A percentile compares a stretch with the other conserved stretches of the same genome.
Conservation (phyloP, 352 stramenopile species). For the Globisporangium cylindrosporum region DNA sequence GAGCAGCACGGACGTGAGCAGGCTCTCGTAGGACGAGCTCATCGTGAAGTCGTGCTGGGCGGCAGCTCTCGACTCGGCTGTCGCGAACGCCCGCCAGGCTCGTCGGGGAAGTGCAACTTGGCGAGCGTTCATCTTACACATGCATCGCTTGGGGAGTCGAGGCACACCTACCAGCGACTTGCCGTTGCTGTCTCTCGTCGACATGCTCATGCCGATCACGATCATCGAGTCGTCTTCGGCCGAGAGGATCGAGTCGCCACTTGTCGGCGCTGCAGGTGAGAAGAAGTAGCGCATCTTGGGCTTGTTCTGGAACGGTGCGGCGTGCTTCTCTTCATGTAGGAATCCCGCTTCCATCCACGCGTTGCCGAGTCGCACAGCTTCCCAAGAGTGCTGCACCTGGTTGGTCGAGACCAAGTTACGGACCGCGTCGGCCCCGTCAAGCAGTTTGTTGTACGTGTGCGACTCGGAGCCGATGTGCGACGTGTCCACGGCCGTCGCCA, state of each 20-base stretch:
- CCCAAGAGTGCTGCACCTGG: conserved; percentile 38
- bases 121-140: conserved; percentile 15
- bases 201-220: conserved; percentile 20
- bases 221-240: conserved; percentile 16
- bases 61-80: conserved; percentile 11
- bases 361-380: conserved; percentile 57
- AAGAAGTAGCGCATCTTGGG: conserved; percentile 16
- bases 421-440: conserved; percentile 15
- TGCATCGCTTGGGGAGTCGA: conserved; percentile 10
- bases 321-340: conserved; percentile 51
- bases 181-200: conserved; percentile 5
- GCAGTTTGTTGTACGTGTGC: conserved; percentile 23
- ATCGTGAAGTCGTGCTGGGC: conserved; percentile 18
- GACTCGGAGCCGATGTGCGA: conserved; percentile 32
- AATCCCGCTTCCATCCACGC: conserved; percentile 59
- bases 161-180: not conserved
- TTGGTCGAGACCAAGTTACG: conserved; percentile 22
- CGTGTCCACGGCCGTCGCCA: conserved; percentile 28
- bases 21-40: conserved; percentile 19
- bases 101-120: conserved; percentile 4
- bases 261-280: not conserved
- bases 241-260: conserved; percentile 11
- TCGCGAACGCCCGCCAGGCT: conserved; percentile 11
- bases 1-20: conserved; percentile 16
- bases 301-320: conserved; percentile 31